Percentiles rank a stretch among this genome's conserved stretches.
Evolutionary conservation across 306 rosid genomes (phyloP).

Genomic region (Rosa chinensis): DNA sequence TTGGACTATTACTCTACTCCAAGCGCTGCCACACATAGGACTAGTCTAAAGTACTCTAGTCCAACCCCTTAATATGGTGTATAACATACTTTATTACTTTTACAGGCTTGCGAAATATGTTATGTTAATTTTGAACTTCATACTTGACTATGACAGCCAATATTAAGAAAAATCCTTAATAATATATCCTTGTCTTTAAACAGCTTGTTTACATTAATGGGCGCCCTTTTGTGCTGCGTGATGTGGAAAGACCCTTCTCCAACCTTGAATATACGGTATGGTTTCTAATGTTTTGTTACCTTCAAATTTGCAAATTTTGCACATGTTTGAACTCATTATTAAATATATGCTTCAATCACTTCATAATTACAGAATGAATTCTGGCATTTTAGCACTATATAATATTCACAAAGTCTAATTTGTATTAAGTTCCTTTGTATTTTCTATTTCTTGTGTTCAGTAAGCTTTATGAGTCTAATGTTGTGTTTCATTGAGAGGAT

Average conservation of each 20-base stretch:
- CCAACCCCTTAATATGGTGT: not conserved
- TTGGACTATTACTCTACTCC: not conserved
- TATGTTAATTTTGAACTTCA: not conserved
- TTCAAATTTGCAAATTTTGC: conserved; percentile 7
- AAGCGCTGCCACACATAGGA: not conserved
- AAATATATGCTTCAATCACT: conserved; percentile 1
- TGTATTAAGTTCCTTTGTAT: not conserved
- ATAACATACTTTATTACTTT: too few species aligned
- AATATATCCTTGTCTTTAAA: conserved; percentile 27
- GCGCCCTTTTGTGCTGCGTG: conserved; percentile 89
- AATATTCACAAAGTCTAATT: not conserved
- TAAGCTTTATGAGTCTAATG: not conserved
- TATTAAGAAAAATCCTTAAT: not conserved
- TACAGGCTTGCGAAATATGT: not conserved
- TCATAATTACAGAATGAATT: not conserved
- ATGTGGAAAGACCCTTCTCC: conserved; percentile 86
- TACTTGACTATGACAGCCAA: not conserved
- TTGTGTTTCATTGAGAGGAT: not conserved
- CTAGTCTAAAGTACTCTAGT: not conserved
- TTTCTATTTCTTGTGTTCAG: not conserved
- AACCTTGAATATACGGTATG: conserved; percentile 88
- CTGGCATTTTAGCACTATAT: conserved; percentile 1
- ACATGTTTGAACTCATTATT: not conserved
- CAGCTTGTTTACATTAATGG: conserved; percentile 91
- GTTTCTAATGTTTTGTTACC: conserved; percentile 4